Conservation (phyloP, 2,329 filamentous ascomycete genomes). For the Leptodontidium sp. region DNA sequence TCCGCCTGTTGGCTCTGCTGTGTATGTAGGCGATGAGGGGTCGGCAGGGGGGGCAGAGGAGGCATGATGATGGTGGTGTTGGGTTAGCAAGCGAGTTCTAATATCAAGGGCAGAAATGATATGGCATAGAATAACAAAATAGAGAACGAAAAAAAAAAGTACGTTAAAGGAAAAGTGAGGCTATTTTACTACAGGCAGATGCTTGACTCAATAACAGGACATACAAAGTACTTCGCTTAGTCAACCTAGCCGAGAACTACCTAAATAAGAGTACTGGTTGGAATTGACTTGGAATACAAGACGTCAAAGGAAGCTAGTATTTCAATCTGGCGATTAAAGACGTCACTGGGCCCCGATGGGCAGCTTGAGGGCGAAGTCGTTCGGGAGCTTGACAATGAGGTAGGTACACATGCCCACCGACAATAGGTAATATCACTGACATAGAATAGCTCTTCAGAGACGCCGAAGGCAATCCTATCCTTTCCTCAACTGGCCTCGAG, state of each 20-base stretch:
- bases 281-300: conserved; percentile 34
- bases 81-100: too few relatives aligned
- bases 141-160: too few relatives aligned
- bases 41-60: too few relatives aligned
- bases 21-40: too few relatives aligned
- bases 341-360: conserved; percentile 22
- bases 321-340: conserved; percentile 35
- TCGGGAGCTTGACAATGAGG: conserved; percentile 32
- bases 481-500: conserved; percentile 30
- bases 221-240: too few relatives aligned
- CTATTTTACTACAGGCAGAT: too few relatives aligned
- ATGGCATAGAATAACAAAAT: too few relatives aligned
- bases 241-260: conserved; percentile 31
- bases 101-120: too few relatives aligned
- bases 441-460: conserved; percentile 34
- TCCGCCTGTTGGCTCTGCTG: too few relatives aligned
- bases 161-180: too few relatives aligned
- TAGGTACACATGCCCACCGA: conserved; percentile 27
- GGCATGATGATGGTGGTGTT: too few relatives aligned
- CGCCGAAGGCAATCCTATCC: conserved; percentile 31
- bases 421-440: conserved; percentile 29
- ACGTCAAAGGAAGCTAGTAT: conserved; percentile 30
- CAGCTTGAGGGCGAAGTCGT: conserved; percentile 31
- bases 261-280: conserved; percentile 32
- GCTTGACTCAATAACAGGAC: too few relatives aligned